phyloP scores from a whole-genome alignment of 2,329 filamentous ascomycete genomes.

The Phyllosticta ampelicida region DNA sequence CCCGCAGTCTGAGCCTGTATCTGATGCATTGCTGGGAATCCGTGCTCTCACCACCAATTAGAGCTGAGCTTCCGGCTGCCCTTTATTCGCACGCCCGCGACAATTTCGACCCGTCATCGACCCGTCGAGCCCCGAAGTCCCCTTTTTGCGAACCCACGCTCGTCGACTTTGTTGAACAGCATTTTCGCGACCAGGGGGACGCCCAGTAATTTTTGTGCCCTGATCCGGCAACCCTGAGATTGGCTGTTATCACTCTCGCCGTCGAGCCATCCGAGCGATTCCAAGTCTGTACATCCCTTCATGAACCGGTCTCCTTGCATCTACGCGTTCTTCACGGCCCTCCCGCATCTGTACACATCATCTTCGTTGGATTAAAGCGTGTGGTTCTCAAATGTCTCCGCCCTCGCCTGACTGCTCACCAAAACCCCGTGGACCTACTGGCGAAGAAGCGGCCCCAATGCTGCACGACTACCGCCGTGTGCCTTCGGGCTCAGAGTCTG shows the following conservation, averaged over 20 bases:
- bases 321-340: not conserved
- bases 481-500: not conserved
- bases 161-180: not conserved
- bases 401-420: not conserved
- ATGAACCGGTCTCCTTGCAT: not conserved
- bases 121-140: not conserved
- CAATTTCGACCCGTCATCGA: not conserved
- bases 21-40: not conserved
- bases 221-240: not conserved
- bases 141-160: not conserved
- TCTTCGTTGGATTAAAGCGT: not conserved
- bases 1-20: not conserved
- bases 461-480: slow-evolving; percentile 4
- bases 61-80: not conserved
- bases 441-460: not conserved
- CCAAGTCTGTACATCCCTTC: slow-evolving; percentile 2
- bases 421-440: not conserved
- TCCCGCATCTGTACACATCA: not conserved
- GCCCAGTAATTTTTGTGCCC: not conserved
- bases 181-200: not conserved
- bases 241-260: not conserved
- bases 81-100: not conserved
- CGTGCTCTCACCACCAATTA: not conserved
- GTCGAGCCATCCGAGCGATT: not conserved
- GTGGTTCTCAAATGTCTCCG: not conserved